A percentile compares a stretch with the other conserved stretches of the same genome.
phyloP scores from a whole-genome alignment of 2,329 filamentous ascomycete species.

The Aureobasidium melanogenum region DNA sequence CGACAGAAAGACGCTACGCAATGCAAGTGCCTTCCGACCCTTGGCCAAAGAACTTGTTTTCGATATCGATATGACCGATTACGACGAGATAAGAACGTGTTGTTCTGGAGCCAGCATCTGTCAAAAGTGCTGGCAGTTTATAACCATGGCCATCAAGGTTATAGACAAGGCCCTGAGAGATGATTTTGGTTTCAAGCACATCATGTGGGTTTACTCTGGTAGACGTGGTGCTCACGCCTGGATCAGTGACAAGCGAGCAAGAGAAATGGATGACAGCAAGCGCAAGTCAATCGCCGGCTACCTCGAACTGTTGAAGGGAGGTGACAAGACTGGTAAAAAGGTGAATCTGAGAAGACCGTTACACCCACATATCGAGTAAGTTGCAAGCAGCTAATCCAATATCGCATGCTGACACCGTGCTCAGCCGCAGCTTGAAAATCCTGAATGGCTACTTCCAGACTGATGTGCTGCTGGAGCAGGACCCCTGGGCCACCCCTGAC shows the following conservation, averaged over 20 bases:
- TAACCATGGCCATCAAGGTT: slow-evolving; percentile 95
- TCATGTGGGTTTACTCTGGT: slow-evolving; percentile 97
- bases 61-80: slow-evolving; percentile 98
- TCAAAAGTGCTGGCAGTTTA: slow-evolving; percentile 89
- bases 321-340: slow-evolving; percentile 75
- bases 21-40: slow-evolving; percentile 73
- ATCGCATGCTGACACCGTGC: background rate
- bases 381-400: slow-evolving; percentile 11
- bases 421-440: slow-evolving; percentile 71
- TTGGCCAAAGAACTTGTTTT: slow-evolving; percentile 92
- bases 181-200: slow-evolving; percentile 94
- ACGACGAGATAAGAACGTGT: slow-evolving; percentile 93
- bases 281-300: slow-evolving; percentile 80
- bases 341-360: slow-evolving; percentile 77
- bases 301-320: slow-evolving; percentile 80
- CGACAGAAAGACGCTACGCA: slow-evolving; percentile 80
- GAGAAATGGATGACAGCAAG: slow-evolving; percentile 76
- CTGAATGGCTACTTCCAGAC: slow-evolving; percentile 76
- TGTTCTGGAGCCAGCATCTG: slow-evolving; percentile 93
- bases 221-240: slow-evolving; percentile 94
- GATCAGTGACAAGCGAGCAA: slow-evolving; percentile 86
- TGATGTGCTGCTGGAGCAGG: slow-evolving; percentile 74
- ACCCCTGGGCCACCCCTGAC: slow-evolving; percentile 68
- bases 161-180: slow-evolving; percentile 79
- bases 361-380: slow-evolving; percentile 75